Evolutionary conservation across 1,284 basidiomycete genomes (phyloP), one percentile per base, ranked within the genome.

Genomic region (Puccinia horiana): DNA sequence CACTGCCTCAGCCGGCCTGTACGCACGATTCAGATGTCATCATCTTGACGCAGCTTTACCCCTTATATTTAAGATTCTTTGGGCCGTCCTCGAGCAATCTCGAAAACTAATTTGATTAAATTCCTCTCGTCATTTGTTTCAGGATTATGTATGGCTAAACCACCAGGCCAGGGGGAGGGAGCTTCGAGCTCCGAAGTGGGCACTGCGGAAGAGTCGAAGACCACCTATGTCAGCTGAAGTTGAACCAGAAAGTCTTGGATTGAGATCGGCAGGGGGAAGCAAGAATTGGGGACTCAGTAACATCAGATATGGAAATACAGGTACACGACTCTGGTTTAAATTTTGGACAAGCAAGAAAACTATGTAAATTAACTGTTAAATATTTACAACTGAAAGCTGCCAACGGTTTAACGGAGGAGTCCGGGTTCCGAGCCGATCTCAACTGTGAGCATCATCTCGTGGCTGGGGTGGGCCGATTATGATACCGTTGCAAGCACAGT

Each of bases 361-460:
- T 35, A 2, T 29, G 18, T 52, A 20, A 14, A 11, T 2, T 5
- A n/a, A n/a, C n/a, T n/a, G n/a, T n/a, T n/a, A n/a, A n/a, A n/a
- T n/a, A n/a, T n/a, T n/a, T n/a, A n/a, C n/a, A n/a, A n/a, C n/a
- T 58, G n/a, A 58, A 58, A 58, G 56, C 26, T 20, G 56, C 18
- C 29, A 61, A 35, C 29, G 58, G 5, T 61, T 16, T 16, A 61
- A n/a, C n/a, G n/a, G n/a, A n/a, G n/a, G n/a, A n/a, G n/a, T n/a
- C n/a, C n/a, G n/a, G n/a, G n/a, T n/a, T n/a, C n/a, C 58, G 29
- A n/a, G 29, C 58, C 58, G 58, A 61, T 61, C 58, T 61, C 58
- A 61, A 61, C 29, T 32, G 32, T 61, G 58, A 35, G 58, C 29
- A 35, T 11, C n/a, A n/a, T n/a, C n/a, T n/a, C n/a, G 58, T 61